Evolutionary conservation across 192 early-diverging fungal species (phyloP).

Genomic region (Pilobolus umbonatus): DNA sequence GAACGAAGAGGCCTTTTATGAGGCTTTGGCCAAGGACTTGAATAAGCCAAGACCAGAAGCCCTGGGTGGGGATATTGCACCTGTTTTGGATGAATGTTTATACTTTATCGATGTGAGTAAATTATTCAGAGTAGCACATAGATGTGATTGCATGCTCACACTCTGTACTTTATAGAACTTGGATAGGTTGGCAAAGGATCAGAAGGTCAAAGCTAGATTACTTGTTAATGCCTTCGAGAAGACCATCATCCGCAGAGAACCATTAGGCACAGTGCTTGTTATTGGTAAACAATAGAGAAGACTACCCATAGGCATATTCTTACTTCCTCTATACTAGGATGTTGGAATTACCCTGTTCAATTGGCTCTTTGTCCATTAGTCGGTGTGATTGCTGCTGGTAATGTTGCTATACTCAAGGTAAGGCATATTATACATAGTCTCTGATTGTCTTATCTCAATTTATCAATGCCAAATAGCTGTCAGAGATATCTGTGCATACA

Average conservation of each 20-base stretch:
- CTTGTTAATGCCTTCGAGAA: slow-evolving; percentile 43
- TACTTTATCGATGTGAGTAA: slow-evolving; percentile 32
- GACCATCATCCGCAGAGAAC: slow-evolving; percentile 60
- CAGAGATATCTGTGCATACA: slow-evolving; percentile 71
- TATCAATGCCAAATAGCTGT: no score
- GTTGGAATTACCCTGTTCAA: slow-evolving; percentile 58
- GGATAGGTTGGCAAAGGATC: slow-evolving; percentile 50
- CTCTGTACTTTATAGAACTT: slow-evolving; percentile 48
- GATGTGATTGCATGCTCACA: no score
- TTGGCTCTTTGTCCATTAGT: slow-evolving; percentile 52
- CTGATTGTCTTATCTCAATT: no score
- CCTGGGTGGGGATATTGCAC: slow-evolving; percentile 50
- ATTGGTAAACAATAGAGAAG: slow-evolving; percentile 46
- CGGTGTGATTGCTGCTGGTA: slow-evolving; percentile 91
- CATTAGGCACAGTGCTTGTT: slow-evolving; percentile 70
- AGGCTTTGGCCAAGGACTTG: slow-evolving; percentile 55
- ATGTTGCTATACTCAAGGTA: slow-evolving; percentile 72
- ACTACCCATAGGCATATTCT: neutral
- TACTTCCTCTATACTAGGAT: slow-evolving; percentile 11
- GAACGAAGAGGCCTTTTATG: slow-evolving; percentile 48
- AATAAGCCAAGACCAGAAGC: slow-evolving; percentile 51
- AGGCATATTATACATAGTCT: no score
- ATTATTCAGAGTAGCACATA: no score
- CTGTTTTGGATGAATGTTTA: slow-evolving; percentile 39
- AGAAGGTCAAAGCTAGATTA: slow-evolving; percentile 31